Evolutionary conservation across 108 stramenopile genomes (phyloP), one percentile per base, ranked within the genome.

Genomic region (Fragilaria crotonensis): DNA sequence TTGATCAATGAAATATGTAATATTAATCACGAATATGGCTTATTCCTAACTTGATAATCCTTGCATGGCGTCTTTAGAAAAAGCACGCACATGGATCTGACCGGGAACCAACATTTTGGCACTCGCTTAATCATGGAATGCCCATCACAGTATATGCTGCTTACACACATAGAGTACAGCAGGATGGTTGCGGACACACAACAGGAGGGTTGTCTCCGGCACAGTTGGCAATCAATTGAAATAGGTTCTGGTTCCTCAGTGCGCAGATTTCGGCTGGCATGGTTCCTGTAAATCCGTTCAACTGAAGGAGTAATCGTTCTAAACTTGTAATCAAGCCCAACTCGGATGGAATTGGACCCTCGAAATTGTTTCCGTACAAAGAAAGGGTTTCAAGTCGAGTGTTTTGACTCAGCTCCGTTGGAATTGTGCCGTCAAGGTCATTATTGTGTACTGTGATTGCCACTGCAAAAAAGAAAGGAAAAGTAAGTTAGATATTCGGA

Each of bases 331-430:
- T 3, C 22, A 52, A 26, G 22, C 51, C 51, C 22, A 52, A 4
- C 4, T 52, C 51, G 25, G 23, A 25, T 18, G 51, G 51, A 1
- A 52, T 52, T 3, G 51, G 23, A 26, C 51, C 51, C 22, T 26
- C 25, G 1, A 52, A 3, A 18, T 25, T 21, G 51, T 52, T 52
- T 25, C 5, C 3, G 18, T 23, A 21, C 4, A 52, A 22, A 22
- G 25, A 25, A 52, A 52, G 51, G 26, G 21, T 3, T 2, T 52
- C 41, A 3, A 78, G 56, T 7, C 46, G 18, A 2, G 19, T 27
- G 17, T 72, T 25, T 25, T 50, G 22, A 0, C 64, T 64, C 0
- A 79, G 29, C 32, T 60, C 62, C 2, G 68, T 46, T 3, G 78
- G 77, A 30, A 92, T 64, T 29, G 19, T n/a, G 7, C 49, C 49